Evolutionary conservation across 148 eudicot genomes (phyloP).

Genomic region (Heliosperma pusillum): DNA sequence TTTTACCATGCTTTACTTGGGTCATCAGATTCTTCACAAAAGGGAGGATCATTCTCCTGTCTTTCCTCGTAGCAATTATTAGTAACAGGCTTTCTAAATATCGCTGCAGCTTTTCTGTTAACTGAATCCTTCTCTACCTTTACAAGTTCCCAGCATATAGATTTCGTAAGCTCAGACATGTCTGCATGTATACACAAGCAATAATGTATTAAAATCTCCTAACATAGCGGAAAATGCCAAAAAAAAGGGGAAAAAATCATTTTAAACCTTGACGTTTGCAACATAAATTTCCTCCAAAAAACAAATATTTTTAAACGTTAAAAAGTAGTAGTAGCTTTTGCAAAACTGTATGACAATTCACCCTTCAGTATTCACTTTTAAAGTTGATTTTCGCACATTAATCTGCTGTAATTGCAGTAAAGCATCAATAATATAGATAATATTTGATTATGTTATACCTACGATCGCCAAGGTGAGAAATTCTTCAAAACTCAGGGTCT

Average conservation of each 20-base stretch:
- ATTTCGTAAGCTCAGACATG: slow-evolving; percentile 61
- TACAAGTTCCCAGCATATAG: slow-evolving; percentile 78
- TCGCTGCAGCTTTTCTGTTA: slow-evolving; percentile 62
- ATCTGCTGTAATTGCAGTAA: no score
- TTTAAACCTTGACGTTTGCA: no score
- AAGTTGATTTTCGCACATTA: no score
- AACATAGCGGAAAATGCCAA: no score
- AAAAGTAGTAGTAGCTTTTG: neutral
- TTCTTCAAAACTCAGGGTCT: neutral
- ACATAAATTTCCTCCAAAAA: no score
- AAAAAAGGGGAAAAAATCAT: no score
- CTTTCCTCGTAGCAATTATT: slow-evolving; percentile 69
- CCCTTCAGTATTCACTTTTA: neutral
- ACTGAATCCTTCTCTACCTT: slow-evolving; percentile 54
- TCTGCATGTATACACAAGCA: slow-evolving; percentile 38
- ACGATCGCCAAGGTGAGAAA: neutral
- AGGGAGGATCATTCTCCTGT: slow-evolving; percentile 51
- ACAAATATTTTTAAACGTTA: neutral
- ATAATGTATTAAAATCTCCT: no score
- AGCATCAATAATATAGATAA: no score
- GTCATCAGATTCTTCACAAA: slow-evolving; percentile 49
- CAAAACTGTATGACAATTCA: neutral
- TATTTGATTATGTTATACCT: neutral
- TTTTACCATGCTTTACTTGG: slow-evolving; percentile 36
- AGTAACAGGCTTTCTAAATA: slow-evolving; percentile 58